Evolutionary conservation across 2,329 filamentous ascomycete species (phyloP).

Genomic region (Colletotrichum echinochloae): DNA sequence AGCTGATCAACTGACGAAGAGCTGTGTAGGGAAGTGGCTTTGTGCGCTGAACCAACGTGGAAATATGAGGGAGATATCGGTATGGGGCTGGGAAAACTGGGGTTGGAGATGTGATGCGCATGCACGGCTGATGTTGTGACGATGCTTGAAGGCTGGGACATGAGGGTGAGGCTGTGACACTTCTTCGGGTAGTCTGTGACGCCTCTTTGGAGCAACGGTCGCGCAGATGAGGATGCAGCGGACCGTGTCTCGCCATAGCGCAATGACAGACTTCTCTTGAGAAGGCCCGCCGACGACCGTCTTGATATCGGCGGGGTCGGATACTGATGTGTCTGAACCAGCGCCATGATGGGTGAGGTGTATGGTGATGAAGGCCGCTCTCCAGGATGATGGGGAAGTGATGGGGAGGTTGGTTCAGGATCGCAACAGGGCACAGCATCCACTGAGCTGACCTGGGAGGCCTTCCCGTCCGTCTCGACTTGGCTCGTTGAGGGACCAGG

Average conservation of each 20-base stretch:
- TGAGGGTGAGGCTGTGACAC: slow-evolving; percentile 58
- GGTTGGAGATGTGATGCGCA: slow-evolving; percentile 77
- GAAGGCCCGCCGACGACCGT: slow-evolving; percentile 40
- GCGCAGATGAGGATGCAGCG: slow-evolving; percentile 50
- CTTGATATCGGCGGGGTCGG: slow-evolving; percentile 43
- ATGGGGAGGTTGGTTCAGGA: slow-evolving; percentile 38
- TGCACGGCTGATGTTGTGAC: slow-evolving; percentile 73
- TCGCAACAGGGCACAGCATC: slow-evolving; percentile 38
- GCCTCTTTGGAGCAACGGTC: slow-evolving; percentile 56
- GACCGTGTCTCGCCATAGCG: slow-evolving; percentile 47
- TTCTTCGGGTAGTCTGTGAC: slow-evolving; percentile 57
- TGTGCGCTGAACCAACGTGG: slow-evolving; percentile 52
- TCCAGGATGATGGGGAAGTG: slow-evolving; percentile 20
- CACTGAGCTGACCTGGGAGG: slow-evolving; percentile 38
- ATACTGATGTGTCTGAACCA: slow-evolving; percentile 34
- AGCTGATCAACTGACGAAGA: slow-evolving; percentile 76
- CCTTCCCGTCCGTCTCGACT: slow-evolving; percentile 32
- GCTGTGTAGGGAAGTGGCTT: slow-evolving; percentile 57
- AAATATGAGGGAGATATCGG: slow-evolving; percentile 63
- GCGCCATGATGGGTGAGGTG: slow-evolving; percentile 35
- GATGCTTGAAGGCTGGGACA: slow-evolving; percentile 72
- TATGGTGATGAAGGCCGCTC: slow-evolving; percentile 22
- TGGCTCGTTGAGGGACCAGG: slow-evolving; percentile 37
- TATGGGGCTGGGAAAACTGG: slow-evolving; percentile 64
- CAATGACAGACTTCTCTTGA: slow-evolving; percentile 47